Percentiles rank a stretch among this genome's conserved stretches.
Conservation (phyloP, 1,139 yeast species). For the Pichia sp. region DNA sequence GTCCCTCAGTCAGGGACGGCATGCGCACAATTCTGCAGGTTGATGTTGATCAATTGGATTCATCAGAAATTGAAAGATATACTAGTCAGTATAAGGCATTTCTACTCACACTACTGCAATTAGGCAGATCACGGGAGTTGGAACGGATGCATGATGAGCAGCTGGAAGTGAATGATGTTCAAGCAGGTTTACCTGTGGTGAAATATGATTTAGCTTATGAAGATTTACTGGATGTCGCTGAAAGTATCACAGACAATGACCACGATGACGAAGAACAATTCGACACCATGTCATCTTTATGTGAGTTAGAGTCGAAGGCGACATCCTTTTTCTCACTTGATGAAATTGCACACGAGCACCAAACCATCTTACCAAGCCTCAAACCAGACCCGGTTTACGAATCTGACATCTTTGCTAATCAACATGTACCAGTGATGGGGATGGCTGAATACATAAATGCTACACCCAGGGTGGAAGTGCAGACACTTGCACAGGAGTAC, state of each 20-base stretch:
- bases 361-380: constrained; percentile 1
- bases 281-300: not conserved
- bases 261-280: not conserved
- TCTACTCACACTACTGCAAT: constrained; percentile 5
- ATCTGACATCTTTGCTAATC: not conserved
- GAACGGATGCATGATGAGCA: no score
- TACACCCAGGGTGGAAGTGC: no score
- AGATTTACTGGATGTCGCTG: no score
- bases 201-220: no score
- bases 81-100: constrained; percentile 4
- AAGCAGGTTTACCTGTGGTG: no score
- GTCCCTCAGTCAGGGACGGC: no score
- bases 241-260: not conserved
- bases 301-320: not conserved
- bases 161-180: no score
- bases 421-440: constrained; percentile 4
- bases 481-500: no score
- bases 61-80: not conserved
- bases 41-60: not conserved
- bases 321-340: not conserved
- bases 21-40: no score
- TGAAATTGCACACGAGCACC: constrained; percentile 1
- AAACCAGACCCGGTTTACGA: constrained; percentile 3
- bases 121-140: not conserved
- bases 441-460: no score